Conservation (phyloP, 768 basidiomycete species). For the Tylopilus rubrobrunneus region DNA sequence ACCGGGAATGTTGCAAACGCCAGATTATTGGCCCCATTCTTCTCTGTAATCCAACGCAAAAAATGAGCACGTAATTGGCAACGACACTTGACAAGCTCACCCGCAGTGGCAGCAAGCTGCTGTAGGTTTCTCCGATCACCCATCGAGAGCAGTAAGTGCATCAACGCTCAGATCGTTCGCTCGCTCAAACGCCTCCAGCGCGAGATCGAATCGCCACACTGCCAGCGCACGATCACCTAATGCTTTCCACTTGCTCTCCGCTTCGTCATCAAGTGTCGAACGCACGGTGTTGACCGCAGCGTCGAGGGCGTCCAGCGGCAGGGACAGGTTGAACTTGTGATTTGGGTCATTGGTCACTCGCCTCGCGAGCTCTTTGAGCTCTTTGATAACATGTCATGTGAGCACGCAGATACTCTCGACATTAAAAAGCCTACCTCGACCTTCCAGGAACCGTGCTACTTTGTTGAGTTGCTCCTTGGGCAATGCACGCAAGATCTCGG, state of each 20-base stretch:
- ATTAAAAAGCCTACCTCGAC: too few relatives aligned
- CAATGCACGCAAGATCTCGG: too few relatives aligned
- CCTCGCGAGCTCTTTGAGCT: too few relatives aligned
- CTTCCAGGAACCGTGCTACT: too few relatives aligned
- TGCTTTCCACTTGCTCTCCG: constrained; percentile 86
- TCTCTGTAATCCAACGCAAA: constrained; percentile 36
- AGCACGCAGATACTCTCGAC: too few relatives aligned
- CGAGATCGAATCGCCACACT: constrained; percentile 93
- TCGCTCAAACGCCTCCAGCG: constrained; percentile 82
- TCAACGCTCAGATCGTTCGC: constrained; percentile 85
- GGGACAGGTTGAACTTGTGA: constrained; percentile 88
- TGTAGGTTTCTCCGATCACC: constrained; percentile 74
- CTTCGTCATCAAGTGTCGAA: constrained; percentile 63
- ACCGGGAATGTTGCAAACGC: constrained; percentile 87
- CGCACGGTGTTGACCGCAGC: constrained; percentile 77
- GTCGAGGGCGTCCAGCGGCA: constrained; percentile 90
- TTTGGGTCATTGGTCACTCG: constrained; percentile 43
- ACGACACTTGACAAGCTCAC: constrained; percentile 37
- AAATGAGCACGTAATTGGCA: too few relatives aligned
- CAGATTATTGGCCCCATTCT: constrained; percentile 85
- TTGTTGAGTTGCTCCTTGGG: too few relatives aligned
- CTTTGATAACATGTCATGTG: too few relatives aligned
- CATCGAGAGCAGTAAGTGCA: constrained; percentile 76
- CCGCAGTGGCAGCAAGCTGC: constrained; percentile 61
- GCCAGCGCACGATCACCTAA: constrained; percentile 90